Evolutionary conservation across 768 basidiomycete species (phyloP).

Genomic region (Psilocybe sp.): DNA sequence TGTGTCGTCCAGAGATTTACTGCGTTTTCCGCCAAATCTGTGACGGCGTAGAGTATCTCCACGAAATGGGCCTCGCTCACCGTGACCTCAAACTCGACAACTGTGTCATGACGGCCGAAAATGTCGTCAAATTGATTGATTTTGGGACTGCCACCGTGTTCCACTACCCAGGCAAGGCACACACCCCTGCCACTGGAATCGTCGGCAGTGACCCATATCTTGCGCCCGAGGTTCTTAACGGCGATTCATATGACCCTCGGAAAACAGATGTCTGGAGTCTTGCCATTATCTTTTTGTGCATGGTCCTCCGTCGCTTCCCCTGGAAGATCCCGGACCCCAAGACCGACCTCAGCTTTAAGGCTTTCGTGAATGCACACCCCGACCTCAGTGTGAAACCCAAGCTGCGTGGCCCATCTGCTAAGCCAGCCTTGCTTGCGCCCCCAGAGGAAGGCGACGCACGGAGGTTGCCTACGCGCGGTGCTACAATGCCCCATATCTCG

Average conservation of each 20-base stretch:
- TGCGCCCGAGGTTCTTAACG: slow-evolving; percentile 88
- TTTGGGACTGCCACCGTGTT: slow-evolving; percentile 99
- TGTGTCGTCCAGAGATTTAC: slow-evolving; percentile 97
- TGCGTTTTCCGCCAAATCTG: slow-evolving; percentile 99
- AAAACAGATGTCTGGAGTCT: slow-evolving; percentile 99
- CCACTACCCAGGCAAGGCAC: slow-evolving; percentile 92
- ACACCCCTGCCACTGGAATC: slow-evolving; percentile 78
- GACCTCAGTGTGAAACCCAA: slow-evolving; percentile 61
- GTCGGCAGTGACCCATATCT: slow-evolving; percentile 99
- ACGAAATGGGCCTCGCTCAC: slow-evolving; percentile 95
- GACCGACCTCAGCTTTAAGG: slow-evolving; percentile 86
- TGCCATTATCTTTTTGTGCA: slow-evolving; percentile 98
- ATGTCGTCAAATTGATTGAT: slow-evolving; percentile 98
- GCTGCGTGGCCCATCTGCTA: slow-evolving; percentile 15
- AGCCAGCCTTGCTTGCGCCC: slow-evolving; percentile 3
- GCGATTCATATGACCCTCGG: slow-evolving; percentile 86
- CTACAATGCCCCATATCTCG: slow-evolving; percentile 30
- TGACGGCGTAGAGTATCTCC: slow-evolving; percentile 96
- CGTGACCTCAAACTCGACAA: slow-evolving; percentile 99
- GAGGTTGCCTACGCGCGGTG: slow-evolving; percentile 26
- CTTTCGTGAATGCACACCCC: slow-evolving; percentile 91
- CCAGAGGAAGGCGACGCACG: slow-evolving; percentile 4
- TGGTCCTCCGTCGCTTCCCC: slow-evolving; percentile 95
- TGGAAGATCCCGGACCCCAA: slow-evolving; percentile 98
- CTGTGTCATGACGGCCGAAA: slow-evolving; percentile 95